phyloP scores from a whole-genome alignment of 139 green algal genomes.

The Limnomonas spitsbergensis region DNA sequence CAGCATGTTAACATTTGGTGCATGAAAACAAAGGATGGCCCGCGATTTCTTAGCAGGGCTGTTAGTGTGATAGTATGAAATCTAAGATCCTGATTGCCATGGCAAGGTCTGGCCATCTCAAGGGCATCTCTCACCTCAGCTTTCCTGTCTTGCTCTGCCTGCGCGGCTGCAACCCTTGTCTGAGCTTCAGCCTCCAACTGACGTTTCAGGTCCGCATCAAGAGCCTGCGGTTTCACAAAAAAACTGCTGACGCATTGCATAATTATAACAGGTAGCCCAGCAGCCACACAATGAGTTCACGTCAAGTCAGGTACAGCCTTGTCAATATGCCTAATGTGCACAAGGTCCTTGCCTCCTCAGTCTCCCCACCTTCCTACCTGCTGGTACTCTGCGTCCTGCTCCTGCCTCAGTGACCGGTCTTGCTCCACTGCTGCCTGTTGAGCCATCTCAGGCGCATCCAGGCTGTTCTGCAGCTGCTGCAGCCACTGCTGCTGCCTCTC shows the following conservation, averaged over 20 bases:
- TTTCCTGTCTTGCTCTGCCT: background rate
- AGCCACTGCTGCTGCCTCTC: conserved; percentile 5
- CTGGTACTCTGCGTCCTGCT: conserved; percentile 15
- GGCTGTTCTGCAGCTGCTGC: conserved; percentile 4
- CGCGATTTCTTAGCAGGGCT: too few relatives aligned
- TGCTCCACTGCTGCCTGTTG: background rate
- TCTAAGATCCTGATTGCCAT: background rate
- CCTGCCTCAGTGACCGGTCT: background rate
- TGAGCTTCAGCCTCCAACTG: background rate
- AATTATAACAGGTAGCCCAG: too few relatives aligned
- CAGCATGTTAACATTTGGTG: background rate
- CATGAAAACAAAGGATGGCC: background rate
- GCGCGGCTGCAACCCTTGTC: background rate
- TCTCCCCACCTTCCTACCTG: background rate
- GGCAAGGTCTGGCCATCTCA: background rate
- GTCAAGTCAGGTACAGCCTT: background rate
- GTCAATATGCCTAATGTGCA: background rate
- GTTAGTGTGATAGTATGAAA: too few relatives aligned
- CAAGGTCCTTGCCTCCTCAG: background rate
- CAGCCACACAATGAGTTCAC: background rate
- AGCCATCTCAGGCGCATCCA: background rate
- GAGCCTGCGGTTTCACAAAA: background rate
- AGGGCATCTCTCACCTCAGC: background rate
- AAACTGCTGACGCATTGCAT: too few relatives aligned
- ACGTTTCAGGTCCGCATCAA: background rate